Percentiles rank a stretch among this genome's conserved stretches.
Conservation (phyloP, 208 protist species). For the Dictyostelium gargantuum region DNA sequence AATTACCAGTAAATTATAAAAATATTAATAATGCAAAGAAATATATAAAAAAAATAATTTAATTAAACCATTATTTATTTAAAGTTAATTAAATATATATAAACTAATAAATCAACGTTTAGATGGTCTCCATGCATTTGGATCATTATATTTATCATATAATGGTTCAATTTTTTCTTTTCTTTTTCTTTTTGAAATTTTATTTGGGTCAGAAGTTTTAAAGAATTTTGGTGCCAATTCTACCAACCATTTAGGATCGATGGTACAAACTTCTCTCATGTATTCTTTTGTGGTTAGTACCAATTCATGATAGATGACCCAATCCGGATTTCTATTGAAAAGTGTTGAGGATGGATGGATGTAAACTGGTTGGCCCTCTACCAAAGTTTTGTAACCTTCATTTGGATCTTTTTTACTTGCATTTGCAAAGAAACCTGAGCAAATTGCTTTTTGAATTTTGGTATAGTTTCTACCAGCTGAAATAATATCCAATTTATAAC, state of each 20-base stretch:
- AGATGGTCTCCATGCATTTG: constrained; percentile 20
- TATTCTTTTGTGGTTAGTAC: constrained; percentile 92
- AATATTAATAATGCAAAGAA: no score
- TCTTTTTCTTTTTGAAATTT: constrained; percentile 81
- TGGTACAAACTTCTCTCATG: constrained; percentile 88
- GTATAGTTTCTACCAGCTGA: constrained; percentile 94
- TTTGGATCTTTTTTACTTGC: constrained; percentile 90
- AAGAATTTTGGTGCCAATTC: constrained; percentile 87
- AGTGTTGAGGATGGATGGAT: constrained; percentile 85
- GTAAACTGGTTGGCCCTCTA: constrained; percentile 77
- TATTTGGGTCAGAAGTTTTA: constrained; percentile 73
- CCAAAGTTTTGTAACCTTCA: constrained; percentile 89
- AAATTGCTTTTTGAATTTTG: constrained; percentile 94
- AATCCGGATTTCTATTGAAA: constrained; percentile 77
- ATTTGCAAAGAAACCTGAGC: constrained; percentile 98
- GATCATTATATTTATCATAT: constrained; percentile 82
- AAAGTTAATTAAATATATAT: no score
- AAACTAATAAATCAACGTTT: no score
- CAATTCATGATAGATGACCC: constrained; percentile 90
- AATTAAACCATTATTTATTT: no score
- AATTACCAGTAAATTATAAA: no score
- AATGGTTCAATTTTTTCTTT: constrained; percentile 85
- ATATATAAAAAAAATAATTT: no score
- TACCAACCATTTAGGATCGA: constrained; percentile 85
- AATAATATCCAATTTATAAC: constrained; percentile 91